phyloP scores from a whole-genome alignment of 2,329 filamentous ascomycete species.

The Plenodomus lindquistii region DNA sequence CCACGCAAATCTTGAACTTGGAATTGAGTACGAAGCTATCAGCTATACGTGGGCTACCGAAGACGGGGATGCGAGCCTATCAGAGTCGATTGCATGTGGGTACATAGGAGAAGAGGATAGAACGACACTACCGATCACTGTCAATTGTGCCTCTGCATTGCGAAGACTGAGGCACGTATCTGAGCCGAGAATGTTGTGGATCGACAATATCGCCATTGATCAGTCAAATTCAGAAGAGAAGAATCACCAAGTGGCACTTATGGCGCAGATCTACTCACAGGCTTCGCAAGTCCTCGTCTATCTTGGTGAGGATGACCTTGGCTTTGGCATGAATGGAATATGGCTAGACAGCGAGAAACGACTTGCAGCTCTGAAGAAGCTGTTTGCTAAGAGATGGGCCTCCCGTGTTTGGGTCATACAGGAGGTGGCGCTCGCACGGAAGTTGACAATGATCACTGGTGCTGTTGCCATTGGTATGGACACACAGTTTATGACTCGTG shows the following conservation, averaged over 20 bases:
- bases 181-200: slow-evolving; percentile 3
- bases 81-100: neutral
- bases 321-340: neutral
- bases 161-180: slow-evolving; percentile 1
- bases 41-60: slow-evolving; percentile 18
- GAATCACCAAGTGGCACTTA: slow-evolving; percentile 14
- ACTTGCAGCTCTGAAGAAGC: neutral
- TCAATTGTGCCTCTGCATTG: slow-evolving; percentile 8
- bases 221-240: slow-evolving; percentile 12
- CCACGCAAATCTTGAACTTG: slow-evolving; percentile 1
- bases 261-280: slow-evolving; percentile 12
- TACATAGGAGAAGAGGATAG: neutral
- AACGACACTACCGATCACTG: slow-evolving; percentile 1
- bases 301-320: slow-evolving; percentile 4
- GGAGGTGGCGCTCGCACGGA: slow-evolving; percentile 15
- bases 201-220: slow-evolving; percentile 17
- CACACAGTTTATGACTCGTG: slow-evolving; percentile 10
- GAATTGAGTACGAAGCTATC: slow-evolving; percentile 12
- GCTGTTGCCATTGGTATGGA: slow-evolving; percentile 6
- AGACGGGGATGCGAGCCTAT: slow-evolving; percentile 4
- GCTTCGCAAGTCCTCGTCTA: slow-evolving; percentile 4
- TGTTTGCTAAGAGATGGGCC: slow-evolving; percentile 3
- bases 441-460: slow-evolving; percentile 13
- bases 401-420: slow-evolving; percentile 18
- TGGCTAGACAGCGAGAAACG: neutral